Conservation (phyloP, 1,284 basidiomycete species). For the Puccinia novopanici region DNA sequence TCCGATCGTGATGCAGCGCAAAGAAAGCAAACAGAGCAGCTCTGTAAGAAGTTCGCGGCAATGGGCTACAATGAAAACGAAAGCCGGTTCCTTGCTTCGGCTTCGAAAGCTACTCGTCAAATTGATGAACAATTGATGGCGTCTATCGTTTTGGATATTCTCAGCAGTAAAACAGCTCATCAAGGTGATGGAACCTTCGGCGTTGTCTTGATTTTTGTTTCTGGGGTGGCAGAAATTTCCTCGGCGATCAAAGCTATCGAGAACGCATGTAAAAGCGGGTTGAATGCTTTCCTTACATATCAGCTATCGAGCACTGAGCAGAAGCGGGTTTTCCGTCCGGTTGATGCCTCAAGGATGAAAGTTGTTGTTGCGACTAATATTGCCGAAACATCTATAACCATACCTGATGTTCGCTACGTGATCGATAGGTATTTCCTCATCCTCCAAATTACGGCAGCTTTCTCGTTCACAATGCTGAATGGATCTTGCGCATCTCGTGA, state of each 20-base stretch:
- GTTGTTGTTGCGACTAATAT: constrained; percentile 88
- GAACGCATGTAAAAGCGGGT: constrained; percentile 61
- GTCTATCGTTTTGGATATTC: constrained; percentile 59
- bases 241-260: constrained; percentile 74
- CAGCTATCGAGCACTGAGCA: constrained; percentile 85
- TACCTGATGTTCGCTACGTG: constrained; percentile 62
- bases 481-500: not conserved
- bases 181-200: constrained; percentile 65
- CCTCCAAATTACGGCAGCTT: not conserved
- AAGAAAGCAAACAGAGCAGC: constrained; percentile 9
- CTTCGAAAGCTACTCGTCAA: constrained; percentile 17
- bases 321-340: constrained; percentile 70
- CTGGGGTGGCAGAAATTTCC: constrained; percentile 61
- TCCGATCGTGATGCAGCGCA: constrained; percentile 64
- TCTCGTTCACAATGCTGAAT: not conserved
- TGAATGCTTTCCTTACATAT: constrained; percentile 76
- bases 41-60: constrained; percentile 11
- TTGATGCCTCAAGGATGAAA: constrained; percentile 68
- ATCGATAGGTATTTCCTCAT: constrained; percentile 68
- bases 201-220: constrained; percentile 79
- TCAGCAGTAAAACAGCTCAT: constrained; percentile 65
- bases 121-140: constrained; percentile 51
- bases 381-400: constrained; percentile 89
- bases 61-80: constrained; percentile 37
- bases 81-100: constrained; percentile 29